These are phyloP conservation scores for Globisporangium cylindrosporum DNA, from an alignment of 352 stramenopile genomes.

Conservation along the genomic window DNA sequence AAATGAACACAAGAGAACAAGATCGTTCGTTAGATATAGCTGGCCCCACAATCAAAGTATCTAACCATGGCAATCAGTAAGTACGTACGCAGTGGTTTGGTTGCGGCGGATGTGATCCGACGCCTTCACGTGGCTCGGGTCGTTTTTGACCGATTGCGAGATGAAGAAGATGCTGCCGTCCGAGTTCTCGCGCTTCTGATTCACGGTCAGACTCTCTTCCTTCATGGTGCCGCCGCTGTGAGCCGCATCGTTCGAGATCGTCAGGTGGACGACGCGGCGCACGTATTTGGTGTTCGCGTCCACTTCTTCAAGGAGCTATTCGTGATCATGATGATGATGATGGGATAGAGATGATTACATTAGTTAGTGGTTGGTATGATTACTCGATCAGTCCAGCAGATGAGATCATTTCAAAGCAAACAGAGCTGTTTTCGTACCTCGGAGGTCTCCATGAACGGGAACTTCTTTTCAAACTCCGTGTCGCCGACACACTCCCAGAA, in stretches of 20 bases:
- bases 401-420: too few relatives aligned
- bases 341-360: conserved; percentile 2
- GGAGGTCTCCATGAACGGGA: conserved; percentile 73
- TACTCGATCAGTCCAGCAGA: not conserved
- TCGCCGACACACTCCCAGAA: conserved; percentile 79
- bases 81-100: conserved; percentile 70
- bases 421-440: conserved; percentile 20
- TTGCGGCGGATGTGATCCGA: conserved; percentile 72
- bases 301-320: conserved; percentile 60
- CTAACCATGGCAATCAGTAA: not conserved
- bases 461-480: conserved; percentile 75
- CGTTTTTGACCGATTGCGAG: conserved; percentile 57
- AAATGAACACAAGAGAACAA: not conserved
- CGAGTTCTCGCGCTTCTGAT: conserved; percentile 77
- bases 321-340: not conserved
- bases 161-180: conserved; percentile 74
- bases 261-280: conserved; percentile 76
- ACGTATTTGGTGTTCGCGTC: conserved; percentile 82
- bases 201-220: conserved; percentile 72
- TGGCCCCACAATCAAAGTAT: not conserved
- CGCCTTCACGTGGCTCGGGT: conserved; percentile 68
- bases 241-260: conserved; percentile 65
- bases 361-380: not conserved
- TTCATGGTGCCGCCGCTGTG: conserved; percentile 79
- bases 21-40: not conserved